Evolutionary conservation across 2,329 filamentous ascomycete genomes (phyloP).

Genomic region (Pyrenochaeta sp.): DNA sequence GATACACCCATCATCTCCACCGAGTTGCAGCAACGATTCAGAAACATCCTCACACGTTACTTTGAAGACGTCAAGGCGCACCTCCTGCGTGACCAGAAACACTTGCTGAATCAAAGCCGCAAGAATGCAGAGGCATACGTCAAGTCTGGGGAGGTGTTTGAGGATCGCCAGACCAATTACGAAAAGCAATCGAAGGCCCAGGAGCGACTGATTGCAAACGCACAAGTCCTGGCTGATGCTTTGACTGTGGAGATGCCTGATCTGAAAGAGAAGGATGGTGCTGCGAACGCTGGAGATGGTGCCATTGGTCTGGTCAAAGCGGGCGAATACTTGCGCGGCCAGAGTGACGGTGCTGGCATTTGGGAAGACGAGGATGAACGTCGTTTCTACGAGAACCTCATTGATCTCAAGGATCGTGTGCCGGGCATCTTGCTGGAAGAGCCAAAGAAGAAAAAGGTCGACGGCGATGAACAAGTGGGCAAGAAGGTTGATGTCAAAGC

Average conservation of each 20-base stretch:
- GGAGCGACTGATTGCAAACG: slow-evolving; percentile 88
- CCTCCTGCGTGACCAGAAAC: slow-evolving; percentile 89
- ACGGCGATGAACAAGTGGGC: slow-evolving; percentile 81
- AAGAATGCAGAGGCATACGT: slow-evolving; percentile 98
- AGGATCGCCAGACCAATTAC: slow-evolving; percentile 94
- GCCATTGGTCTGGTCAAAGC: slow-evolving; percentile 94
- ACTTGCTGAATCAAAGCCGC: slow-evolving; percentile 83
- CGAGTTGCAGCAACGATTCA: slow-evolving; percentile 86
- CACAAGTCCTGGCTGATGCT: slow-evolving; percentile 88
- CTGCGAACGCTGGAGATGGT: slow-evolving; percentile 71
- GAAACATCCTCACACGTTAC: slow-evolving; percentile 83
- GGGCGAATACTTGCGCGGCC: slow-evolving; percentile 88
- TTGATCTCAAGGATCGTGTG: slow-evolving; percentile 94
- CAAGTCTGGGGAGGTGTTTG: slow-evolving; percentile 97
- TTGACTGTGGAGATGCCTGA: slow-evolving; percentile 94
- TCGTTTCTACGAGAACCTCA: slow-evolving; percentile 96
- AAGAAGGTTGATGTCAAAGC: slow-evolving; percentile 70
- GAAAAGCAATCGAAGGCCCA: slow-evolving; percentile 93
- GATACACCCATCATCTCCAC: slow-evolving; percentile 78
- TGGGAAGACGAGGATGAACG: slow-evolving; percentile 99
- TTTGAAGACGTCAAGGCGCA: slow-evolving; percentile 93
- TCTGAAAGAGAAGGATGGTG: slow-evolving; percentile 81
- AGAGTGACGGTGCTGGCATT: slow-evolving; percentile 90
- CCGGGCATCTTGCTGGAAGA: slow-evolving; percentile 94
- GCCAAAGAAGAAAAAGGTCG: slow-evolving; percentile 89